phyloP scores from a whole-genome alignment of 768 basidiomycete genomes.

The Xerocomellus amylosporus region DNA sequence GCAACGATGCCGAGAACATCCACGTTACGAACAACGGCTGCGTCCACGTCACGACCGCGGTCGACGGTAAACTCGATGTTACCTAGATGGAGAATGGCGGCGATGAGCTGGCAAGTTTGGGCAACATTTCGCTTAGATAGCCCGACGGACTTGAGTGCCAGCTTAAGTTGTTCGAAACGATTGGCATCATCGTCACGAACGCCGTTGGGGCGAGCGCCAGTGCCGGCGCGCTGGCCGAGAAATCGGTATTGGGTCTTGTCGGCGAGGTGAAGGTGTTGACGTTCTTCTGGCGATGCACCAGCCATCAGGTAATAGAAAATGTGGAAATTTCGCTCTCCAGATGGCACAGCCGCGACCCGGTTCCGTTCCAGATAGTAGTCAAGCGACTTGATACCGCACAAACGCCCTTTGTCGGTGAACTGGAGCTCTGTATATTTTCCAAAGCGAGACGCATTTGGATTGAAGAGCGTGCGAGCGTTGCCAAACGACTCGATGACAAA shows the following conservation, averaged over 20 bases:
- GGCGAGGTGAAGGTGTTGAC: conserved; percentile 79
- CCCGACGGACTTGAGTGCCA: conserved; percentile 90
- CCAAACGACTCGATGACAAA: conserved; percentile 96
- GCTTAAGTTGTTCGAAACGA: conserved; percentile 91
- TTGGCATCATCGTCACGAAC: conserved; percentile 77
- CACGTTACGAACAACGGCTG: conserved; percentile 84
- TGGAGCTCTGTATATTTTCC: conserved; percentile 98
- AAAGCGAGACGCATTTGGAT: conserved; percentile 93
- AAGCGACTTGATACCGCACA: conserved; percentile 89
- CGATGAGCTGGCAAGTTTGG: conserved; percentile 91
- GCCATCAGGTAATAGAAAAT: conserved; percentile 97
- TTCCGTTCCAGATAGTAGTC: conserved; percentile 95
- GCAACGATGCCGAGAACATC: conserved; percentile 82
- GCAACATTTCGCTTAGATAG: conserved; percentile 94
- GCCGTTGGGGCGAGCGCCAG: conserved; percentile 40
- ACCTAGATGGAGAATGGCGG: conserved; percentile 94
- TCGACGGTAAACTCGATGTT: conserved; percentile 92
- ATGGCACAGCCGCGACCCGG: conserved; percentile 82
- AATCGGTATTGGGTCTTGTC: conserved; percentile 85
- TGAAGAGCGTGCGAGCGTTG: conserved; percentile 86
- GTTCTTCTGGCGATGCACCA: conserved; percentile 85
- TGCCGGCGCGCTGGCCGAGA: conserved; percentile 65
- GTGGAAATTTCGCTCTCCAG: conserved; percentile 95
- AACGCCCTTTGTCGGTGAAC: conserved; percentile 87
- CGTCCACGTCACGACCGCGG: conserved; percentile 81